These are phyloP conservation scores for Beta corolliflora DNA, from an alignment of 179 eudicot species.

Conservation along the genomic window DNA sequence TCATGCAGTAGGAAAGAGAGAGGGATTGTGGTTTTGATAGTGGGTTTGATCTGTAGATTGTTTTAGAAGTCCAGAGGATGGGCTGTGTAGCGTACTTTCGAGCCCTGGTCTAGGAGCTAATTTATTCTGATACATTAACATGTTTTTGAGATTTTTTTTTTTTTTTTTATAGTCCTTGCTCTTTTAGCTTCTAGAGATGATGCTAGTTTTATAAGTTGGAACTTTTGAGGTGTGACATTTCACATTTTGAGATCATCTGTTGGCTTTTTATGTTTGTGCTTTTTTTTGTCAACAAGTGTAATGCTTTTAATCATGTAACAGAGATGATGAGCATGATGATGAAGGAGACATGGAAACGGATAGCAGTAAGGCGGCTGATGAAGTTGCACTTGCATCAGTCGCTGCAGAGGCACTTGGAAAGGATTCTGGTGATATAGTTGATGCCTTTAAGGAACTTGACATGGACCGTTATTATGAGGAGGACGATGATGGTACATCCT, in stretches of 20 bases:
- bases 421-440: conserved; percentile 57
- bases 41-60: background rate
- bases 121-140: no score
- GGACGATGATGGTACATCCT: conserved; percentile 54
- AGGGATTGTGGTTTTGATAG: no score
- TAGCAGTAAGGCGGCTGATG: conserved; percentile 50
- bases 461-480: conserved; percentile 94
- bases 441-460: conserved; percentile 72
- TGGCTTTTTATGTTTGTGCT: background rate
- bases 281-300: background rate
- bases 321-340: conserved; percentile 60
- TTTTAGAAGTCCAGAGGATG: background rate
- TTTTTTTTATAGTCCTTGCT: background rate
- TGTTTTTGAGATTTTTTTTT: background rate
- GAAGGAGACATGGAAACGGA: conserved; percentile 65
- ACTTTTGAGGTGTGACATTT: no score
- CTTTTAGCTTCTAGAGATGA: background rate
- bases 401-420: conserved; percentile 84
- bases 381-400: conserved; percentile 72
- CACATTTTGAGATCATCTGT: background rate
- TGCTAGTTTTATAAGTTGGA: no score
- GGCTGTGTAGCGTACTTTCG: background rate
- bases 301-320: conserved; percentile 33
- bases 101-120: no score
- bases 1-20: no score